A percentile compares a stretch with the other conserved stretches of the same genome.
Evolutionary conservation across 2,329 filamentous ascomycete genomes (phyloP).

Genomic region (Aspergillus calidoustus): DNA sequence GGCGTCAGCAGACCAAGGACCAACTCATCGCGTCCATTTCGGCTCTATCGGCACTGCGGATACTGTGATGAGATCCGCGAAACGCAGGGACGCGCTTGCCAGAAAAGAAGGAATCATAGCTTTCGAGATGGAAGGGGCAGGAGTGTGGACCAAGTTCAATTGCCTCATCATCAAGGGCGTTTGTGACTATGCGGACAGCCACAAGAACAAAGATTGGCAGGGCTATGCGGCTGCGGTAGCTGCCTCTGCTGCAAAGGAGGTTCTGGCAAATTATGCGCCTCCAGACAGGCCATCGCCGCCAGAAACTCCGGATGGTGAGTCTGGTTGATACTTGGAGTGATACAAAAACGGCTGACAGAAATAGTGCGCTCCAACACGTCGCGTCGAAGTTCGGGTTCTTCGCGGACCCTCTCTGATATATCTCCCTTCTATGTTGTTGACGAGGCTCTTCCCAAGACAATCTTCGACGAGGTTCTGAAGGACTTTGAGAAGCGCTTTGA

Average conservation of each 20-base stretch:
- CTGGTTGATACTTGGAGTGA: too few species aligned
- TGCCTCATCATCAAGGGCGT: constrained; percentile 19
- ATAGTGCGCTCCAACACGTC: background rate
- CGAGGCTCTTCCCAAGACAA: background rate
- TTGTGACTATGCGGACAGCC: constrained; percentile 27
- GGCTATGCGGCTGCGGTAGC: constrained; percentile 20
- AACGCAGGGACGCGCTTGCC: constrained; percentile 13
- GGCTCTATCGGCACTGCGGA: constrained; percentile 19
- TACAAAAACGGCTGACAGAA: background rate
- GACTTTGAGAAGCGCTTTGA: background rate
- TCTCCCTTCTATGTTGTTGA: background rate
- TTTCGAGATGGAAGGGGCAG: constrained; percentile 21
- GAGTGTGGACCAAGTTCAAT: constrained; percentile 7
- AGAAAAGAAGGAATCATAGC: constrained; percentile 17
- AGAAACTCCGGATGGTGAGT: background rate
- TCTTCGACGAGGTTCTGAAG: background rate
- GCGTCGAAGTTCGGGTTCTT: background rate
- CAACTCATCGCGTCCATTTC: constrained; percentile 10
- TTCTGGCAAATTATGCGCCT: constrained; percentile 4
- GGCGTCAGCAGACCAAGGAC: background rate
- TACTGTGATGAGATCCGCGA: constrained; percentile 19
- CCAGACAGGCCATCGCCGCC: background rate
- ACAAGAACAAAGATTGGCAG: constrained; percentile 28
- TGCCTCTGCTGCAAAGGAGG: constrained; percentile 11
- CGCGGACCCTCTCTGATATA: background rate